Percentiles rank a stretch among this genome's conserved stretches.
Evolutionary conservation across 345 rosid genomes (phyloP).

Genomic region (Anacardium occidentale): DNA sequence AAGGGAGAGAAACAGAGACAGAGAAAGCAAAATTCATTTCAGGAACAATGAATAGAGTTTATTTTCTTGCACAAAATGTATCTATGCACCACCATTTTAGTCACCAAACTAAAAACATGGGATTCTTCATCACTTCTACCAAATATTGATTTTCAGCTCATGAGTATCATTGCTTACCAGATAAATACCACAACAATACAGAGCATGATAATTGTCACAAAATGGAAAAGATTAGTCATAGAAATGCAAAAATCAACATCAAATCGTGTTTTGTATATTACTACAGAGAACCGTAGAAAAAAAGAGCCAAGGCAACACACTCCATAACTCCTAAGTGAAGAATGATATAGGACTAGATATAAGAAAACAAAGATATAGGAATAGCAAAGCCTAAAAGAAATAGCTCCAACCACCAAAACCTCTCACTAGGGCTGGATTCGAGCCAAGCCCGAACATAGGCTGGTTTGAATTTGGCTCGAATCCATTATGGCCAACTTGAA

Average conservation of each 20-base stretch:
- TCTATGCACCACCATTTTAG: neutral
- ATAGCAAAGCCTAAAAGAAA: neutral
- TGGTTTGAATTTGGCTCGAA: too few relatives aligned
- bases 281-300: neutral
- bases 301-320: neutral
- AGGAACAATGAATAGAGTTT: neutral
- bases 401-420: neutral
- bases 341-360: neutral
- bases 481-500: too few relatives aligned
- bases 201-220: neutral
- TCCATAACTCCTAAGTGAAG: neutral
- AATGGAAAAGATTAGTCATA: conserved; percentile 1
- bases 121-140: neutral
- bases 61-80: neutral
- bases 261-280: neutral
- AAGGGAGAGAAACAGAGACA: too few relatives aligned
- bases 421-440: too few relatives aligned
- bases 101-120: neutral
- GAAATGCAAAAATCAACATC: conserved; percentile 10
- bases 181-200: neutral
- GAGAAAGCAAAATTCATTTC: too few relatives aligned
- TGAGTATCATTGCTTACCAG: neutral
- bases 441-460: too few relatives aligned
- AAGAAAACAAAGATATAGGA: neutral
- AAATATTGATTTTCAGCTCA: neutral